Conservation (phyloP, 2,329 filamentous ascomycete genomes). For the Boeremia lycopersici region DNA sequence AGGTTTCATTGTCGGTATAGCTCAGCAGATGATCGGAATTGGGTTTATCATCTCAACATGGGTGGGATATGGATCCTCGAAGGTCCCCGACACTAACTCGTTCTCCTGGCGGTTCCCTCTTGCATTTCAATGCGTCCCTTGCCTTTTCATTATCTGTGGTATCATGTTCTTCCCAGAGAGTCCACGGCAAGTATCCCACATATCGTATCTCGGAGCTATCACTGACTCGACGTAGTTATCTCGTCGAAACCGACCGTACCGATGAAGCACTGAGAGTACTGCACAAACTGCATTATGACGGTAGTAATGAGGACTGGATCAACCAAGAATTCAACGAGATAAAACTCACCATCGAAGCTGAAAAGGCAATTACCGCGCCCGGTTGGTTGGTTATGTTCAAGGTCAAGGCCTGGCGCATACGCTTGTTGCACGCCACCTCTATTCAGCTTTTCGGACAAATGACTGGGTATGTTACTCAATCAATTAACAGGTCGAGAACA, state of each 20-base stretch:
- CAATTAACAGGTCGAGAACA: neutral
- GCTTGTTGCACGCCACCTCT: conserved; percentile 65
- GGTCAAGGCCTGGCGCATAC: conserved; percentile 63
- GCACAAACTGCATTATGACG: conserved; percentile 60
- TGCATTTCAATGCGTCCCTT: conserved; percentile 55
- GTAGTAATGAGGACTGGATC: conserved; percentile 63
- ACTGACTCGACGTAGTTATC: conserved; percentile 28
- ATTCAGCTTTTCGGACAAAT: conserved; percentile 72
- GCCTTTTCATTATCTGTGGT: conserved; percentile 50
- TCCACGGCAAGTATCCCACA: neutral
- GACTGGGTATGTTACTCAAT: conserved; percentile 51
- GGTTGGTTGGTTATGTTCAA: conserved; percentile 65
- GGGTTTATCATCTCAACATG: conserved; percentile 63
- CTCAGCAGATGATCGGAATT: conserved; percentile 63
- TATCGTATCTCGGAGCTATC: neutral
- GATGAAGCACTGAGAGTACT: conserved; percentile 59
- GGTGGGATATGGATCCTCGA: conserved; percentile 54
- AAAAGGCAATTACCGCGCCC: conserved; percentile 59
- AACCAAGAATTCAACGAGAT: conserved; percentile 65
- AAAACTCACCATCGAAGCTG: conserved; percentile 65
- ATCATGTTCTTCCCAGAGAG: conserved; percentile 50
- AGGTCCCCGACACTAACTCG: conserved; percentile 44
- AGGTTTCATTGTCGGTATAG: conserved; percentile 60
- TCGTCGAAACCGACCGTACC: conserved; percentile 56
- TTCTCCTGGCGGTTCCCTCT: conserved; percentile 54